A percentile compares a stretch with the other conserved stretches of the same genome.
Evolutionary conservation across 108 stramenopile species (phyloP).

Genomic region (Nannochloropsis salina): DNA sequence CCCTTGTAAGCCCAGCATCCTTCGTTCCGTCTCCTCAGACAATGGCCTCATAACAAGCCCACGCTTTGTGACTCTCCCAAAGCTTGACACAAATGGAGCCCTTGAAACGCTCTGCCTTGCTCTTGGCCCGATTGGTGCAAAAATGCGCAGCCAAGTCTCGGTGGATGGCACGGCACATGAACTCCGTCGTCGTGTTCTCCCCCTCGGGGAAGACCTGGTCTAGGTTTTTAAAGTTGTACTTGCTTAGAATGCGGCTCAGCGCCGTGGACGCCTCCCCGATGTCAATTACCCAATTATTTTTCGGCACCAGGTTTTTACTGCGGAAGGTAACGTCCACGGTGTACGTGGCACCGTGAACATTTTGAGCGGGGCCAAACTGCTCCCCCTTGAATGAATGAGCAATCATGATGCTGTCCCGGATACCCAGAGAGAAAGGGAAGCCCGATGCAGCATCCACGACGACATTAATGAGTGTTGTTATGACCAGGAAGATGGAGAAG

Average conservation of each 20-base stretch:
- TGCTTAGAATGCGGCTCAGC: constrained; percentile 60
- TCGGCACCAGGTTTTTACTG: constrained; percentile 55
- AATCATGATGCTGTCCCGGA: constrained; percentile 87
- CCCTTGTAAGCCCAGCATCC: neutral
- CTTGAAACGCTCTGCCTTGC: constrained; percentile 57
- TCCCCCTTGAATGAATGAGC: constrained; percentile 78
- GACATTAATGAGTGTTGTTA: neutral
- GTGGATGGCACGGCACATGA: constrained; percentile 65
- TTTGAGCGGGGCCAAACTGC: constrained; percentile 79
- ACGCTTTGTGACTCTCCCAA: constrained; percentile 88
- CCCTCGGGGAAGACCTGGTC: constrained; percentile 73
- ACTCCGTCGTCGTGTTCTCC: constrained; percentile 84
- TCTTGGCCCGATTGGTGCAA: constrained; percentile 36
- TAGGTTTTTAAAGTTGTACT: constrained; percentile 82
- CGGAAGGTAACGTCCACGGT: constrained; percentile 83
- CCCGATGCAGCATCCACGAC: neutral
- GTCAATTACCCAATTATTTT: constrained; percentile 86
- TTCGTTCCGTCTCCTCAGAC: constrained; percentile 28
- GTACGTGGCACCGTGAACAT: constrained; percentile 87
- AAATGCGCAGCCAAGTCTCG: constrained; percentile 22
- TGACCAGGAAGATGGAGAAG: neutral
- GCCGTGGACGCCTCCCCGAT: constrained; percentile 77
- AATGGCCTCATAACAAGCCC: constrained; percentile 72
- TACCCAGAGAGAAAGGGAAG: constrained; percentile 62
- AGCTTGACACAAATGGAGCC: constrained; percentile 76